Evolutionary conservation across 768 basidiomycete genomes (phyloP), one percentile per base, ranked within the genome.

Genomic region (Dentipellis fragilis): DNA sequence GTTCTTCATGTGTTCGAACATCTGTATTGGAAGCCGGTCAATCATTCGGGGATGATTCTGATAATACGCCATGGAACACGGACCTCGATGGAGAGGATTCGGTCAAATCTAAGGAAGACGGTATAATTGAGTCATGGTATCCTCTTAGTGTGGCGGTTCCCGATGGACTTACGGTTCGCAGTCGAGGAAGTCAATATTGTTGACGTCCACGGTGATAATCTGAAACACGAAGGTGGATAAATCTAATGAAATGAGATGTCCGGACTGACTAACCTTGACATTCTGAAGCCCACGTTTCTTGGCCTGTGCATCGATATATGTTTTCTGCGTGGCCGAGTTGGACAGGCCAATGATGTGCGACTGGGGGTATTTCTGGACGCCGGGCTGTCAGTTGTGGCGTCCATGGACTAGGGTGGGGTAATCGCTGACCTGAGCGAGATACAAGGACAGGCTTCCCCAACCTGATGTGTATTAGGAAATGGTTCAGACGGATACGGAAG

Each of bases 1-100:
- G 63, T 85, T 85, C 69, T 86, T 85, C 83, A 86, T 84, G 65
- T 87, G 85, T 63, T 86, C 84, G 60, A 85, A 84, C 81, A 84
- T 83, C 79, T 81, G 52, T 16, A n/a, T 19, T 14, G 47, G 51
- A 21, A 3, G 29, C 29, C 29, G 29, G 3, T 29, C 29, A 29
- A 29, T 29, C 3, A 29, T 29, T 29, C 3, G 29, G 29, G 6
- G 6, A 6, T 29, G 29, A 29, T 29, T 29, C 29, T 29, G 6
- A 4, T 17, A 11, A 52, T 17, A 51, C 19, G 17, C 36, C 39
- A 29, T 46, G 11, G 37, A 53, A 10, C 51, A 40, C 58, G 12
- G 64, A 81, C 84, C 68, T 87, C 85, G 51, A 87, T 85, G 2
- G 81, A 83, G 12, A 87, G 63, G 52, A 87, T 81, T 55, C 84